Base-by-base conservation (phyloP, 345 rosid genomes). In the Aquilaria sinensis region DNA sequence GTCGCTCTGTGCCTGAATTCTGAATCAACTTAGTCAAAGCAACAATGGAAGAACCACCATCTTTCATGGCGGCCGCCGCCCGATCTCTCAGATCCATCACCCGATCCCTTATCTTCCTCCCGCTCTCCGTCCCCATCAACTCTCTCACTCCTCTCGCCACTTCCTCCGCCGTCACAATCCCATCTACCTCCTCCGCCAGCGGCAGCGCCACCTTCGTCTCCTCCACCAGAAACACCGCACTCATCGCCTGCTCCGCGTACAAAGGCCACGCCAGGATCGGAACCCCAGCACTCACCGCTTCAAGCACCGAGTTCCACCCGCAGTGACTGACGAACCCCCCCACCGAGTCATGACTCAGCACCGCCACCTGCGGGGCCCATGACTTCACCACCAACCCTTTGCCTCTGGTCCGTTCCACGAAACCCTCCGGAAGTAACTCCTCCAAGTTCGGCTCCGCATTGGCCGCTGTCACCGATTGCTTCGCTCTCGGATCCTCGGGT, bases 231-330 rank as follows among this genome's bases (percentile, higher is more conserved):
- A 68, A 33, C 30, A 12, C 47, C 58, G 54, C 56, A 9, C 63
- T 68, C 69, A 71, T n/a, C 67, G 6, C 62, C 46, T 77, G 76
- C 72, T 77, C 78, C 5, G 83, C 83, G 45, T 78, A 83, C 10
- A 80, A 69, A 6, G 87, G 83, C 76, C 87, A 80, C 0, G 79
- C 77, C 13, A 76, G 65, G 83, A 83, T 80, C n/a, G 87, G 87
- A 33, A 80, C 67, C 0, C 82, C 78, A 0, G 68, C 69, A 3
- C 71, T 34, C 23, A 78, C 63, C 3, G 74, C 76, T 61, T 78
- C 82, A 1, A 77, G 66, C 2, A 74, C 55, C 41, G 74, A 71
- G 52, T 71, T 71, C 70, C 74, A 71, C 49, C 74, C 74, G 37
- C 74, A 70, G 45, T 70, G 74, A 53, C 65, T 70, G 60, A 70